phyloP scores from a whole-genome alignment of 345 rosid species.

The Microthlaspi erraticum region DNA sequence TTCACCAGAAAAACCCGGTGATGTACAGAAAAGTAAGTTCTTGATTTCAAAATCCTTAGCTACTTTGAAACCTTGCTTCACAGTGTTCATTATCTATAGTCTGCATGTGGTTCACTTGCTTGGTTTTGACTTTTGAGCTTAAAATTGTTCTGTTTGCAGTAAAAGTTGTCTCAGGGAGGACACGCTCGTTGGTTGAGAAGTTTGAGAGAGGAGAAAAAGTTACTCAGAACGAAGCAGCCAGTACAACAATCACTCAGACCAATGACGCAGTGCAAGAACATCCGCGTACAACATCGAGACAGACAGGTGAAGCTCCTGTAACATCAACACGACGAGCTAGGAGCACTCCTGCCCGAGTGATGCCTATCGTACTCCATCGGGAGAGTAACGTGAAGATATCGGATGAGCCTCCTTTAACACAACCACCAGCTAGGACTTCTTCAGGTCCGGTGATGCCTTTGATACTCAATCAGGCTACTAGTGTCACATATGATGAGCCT shows the following conservation, averaged over 20 bases:
- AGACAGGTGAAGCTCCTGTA: slow-evolving; percentile 31
- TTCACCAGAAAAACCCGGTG: slow-evolving; percentile 51
- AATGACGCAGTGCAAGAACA: slow-evolving; percentile 33
- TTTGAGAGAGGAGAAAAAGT: slow-evolving; percentile 75
- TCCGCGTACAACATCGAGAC: slow-evolving; percentile 28
- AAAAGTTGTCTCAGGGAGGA: slow-evolving; percentile 88
- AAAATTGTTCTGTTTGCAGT: slow-evolving; percentile 59
- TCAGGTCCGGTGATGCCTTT: slow-evolving; percentile 34
- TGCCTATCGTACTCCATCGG: slow-evolving; percentile 40
- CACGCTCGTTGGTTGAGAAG: slow-evolving; percentile 88
- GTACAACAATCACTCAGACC: slow-evolving; percentile 30
- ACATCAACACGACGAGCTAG: slow-evolving; percentile 45
- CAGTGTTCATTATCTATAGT: slow-evolving; percentile 6
- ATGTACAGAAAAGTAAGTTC: slow-evolving; percentile 60
- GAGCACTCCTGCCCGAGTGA: slow-evolving; percentile 46
- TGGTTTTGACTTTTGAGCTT: slow-evolving; percentile 30
- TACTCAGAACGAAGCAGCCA: slow-evolving; percentile 45
- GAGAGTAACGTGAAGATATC: slow-evolving; percentile 31
- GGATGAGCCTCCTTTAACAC: slow-evolving; percentile 32
- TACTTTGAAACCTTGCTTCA: slow-evolving; percentile 13
- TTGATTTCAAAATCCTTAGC: slow-evolving; percentile 23
- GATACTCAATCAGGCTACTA: slow-evolving; percentile 17
- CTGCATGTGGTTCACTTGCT: slow-evolving; percentile 10
- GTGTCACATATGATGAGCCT: slow-evolving; percentile 33
- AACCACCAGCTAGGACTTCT: slow-evolving; percentile 43